These are phyloP conservation scores for Ophiostoma tasmaniense DNA, from an alignment of 2,329 filamentous ascomycete genomes.

Conservation along the genomic window DNA sequence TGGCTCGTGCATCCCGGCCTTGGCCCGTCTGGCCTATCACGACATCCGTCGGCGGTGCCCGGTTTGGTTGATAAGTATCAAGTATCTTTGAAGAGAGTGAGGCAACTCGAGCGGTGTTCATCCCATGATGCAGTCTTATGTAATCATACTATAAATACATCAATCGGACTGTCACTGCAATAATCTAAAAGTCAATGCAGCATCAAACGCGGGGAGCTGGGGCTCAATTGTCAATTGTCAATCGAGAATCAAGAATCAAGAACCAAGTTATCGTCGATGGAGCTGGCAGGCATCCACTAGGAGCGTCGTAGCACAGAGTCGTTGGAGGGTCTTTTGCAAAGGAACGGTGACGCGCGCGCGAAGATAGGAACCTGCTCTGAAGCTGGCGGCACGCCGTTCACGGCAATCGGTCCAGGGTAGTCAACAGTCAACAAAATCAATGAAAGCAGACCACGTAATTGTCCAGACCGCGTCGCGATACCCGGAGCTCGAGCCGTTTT, in stretches of 20 bases:
- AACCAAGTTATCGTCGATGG: not conserved
- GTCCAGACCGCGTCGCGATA: not conserved
- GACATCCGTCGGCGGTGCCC: not conserved
- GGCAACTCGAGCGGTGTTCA: not conserved
- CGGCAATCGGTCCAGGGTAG: not conserved
- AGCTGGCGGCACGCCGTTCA: not conserved
- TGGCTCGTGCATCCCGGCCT: not conserved
- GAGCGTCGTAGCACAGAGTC: not conserved
- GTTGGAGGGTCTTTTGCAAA: no score
- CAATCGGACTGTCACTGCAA: no score
- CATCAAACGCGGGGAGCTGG: not conserved
- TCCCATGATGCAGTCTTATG: not conserved
- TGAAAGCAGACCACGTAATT: not conserved
- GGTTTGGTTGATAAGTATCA: not conserved
- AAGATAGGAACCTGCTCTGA: not conserved
- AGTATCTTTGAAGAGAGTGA: not conserved
- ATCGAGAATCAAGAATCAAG: no score
- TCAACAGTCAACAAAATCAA: not conserved
- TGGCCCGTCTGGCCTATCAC: constrained; percentile 1
- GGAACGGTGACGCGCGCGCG: not conserved
- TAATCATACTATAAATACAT: not conserved
- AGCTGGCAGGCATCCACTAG: not conserved
- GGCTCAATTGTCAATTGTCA: no score
- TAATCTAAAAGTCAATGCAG: not conserved
- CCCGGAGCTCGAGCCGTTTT: not conserved